Base-by-base conservation (phyloP, 169 alveolate genomes). In the Plasmodium reichenowi region DNA sequence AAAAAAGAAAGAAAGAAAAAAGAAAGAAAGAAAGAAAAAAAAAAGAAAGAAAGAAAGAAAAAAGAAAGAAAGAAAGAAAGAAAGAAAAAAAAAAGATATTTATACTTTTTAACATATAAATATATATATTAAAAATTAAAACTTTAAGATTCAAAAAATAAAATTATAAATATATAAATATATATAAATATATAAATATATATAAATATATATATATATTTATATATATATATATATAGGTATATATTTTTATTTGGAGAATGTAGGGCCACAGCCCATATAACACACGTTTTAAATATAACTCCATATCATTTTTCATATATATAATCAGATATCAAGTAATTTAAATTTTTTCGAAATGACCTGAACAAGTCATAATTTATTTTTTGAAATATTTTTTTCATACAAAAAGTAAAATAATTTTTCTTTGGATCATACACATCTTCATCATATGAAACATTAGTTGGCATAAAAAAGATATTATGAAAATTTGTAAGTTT, bases 281-380 rank as follows among this genome's bases (percentile, higher is more conserved):
- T 38, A 38, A 38, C 2, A 38, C 2, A 38, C 8, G 2, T 38
- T 3, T 38, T 38, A 38, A 5, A 38, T 38, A 2, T 5, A 38
- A 38, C 47, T 38, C 47, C 47, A 38, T 38, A 38, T 38, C 47
- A 38, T 38, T 38, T 38, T 8, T 60, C 64, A 67, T 78, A 66
- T 73, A 78, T 15, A 78, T 78, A 78, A 67, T 78, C 89, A 32
- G 70, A 15, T 66, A 78, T 78, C 54, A 78, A 59, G 63, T 78
- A 78, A 59, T 78, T 78, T 43, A 78, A 13, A 70, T 78, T 78
- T 78, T 78, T 78, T 38, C 89, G 47, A 67, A 78, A 78, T 54
- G 89, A 78, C 50, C 89, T 64, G 76, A 78, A 78, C 72, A 78
- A 66, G 76, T 78, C 89, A 66, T 78, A 78, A 48, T 78, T 78